A percentile compares a stretch with the other conserved stretches of the same genome.
Conservation (phyloP, 345 rosid species). For the Litchi chinensis region DNA sequence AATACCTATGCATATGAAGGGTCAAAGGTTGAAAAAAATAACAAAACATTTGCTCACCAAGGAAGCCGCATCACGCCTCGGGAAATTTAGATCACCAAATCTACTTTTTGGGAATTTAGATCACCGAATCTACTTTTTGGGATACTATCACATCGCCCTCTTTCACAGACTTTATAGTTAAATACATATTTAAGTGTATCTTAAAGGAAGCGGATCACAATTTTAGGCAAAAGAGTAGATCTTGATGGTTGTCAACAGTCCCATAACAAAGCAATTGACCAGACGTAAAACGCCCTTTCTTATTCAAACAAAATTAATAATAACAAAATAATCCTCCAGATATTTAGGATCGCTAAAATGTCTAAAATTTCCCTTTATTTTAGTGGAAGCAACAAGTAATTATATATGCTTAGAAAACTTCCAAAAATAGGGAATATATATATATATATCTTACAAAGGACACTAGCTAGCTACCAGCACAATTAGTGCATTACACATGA, state of each 20-base stretch:
- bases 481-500: constrained; percentile 5
- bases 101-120: no score
- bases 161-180: no score
- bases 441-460: no score
- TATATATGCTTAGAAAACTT: no score
- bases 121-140: no score
- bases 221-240: neutral
- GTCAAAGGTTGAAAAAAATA: no score
- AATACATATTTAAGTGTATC: neutral
- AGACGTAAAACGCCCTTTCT: neutral
- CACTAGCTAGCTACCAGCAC: neutral
- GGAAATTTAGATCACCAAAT: no score
- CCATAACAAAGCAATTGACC: constrained; percentile 28
- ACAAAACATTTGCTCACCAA: no score
- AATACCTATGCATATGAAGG: no score
- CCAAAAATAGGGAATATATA: no score
- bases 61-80: no score
- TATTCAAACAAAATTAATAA: neutral
- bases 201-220: neutral
- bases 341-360: neutral
- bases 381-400: constrained; percentile 17
- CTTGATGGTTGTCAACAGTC: constrained; percentile 18
- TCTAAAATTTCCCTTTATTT: neutral
- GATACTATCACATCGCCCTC: no score
- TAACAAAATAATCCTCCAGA: neutral